These are phyloP conservation scores for Trichosanthes cucumerina DNA, from an alignment of 306 rosid species.

Conservation along the genomic window DNA sequence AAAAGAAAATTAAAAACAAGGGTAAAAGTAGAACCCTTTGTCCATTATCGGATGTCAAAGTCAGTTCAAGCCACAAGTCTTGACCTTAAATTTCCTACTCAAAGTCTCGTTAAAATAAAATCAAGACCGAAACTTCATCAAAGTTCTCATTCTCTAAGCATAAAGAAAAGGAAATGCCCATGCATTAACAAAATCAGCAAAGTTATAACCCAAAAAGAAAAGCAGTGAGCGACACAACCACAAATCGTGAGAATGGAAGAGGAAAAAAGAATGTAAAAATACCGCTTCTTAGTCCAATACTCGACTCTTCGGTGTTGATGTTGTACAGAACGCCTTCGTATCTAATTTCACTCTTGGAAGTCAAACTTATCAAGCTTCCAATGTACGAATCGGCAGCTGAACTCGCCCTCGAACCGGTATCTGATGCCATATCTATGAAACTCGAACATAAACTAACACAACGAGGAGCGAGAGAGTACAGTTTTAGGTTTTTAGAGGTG, in stretches of 20 bases:
- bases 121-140: background rate
- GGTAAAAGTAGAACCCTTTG: background rate
- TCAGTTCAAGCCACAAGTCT: background rate
- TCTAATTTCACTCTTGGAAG: slow-evolving; percentile 81
- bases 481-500: slow-evolving; percentile 16
- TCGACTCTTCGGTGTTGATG: slow-evolving; percentile 76
- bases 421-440: slow-evolving; percentile 44
- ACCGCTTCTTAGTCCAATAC: slow-evolving; percentile 73
- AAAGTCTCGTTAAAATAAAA: background rate
- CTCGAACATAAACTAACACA: slow-evolving; percentile 6
- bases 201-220: background rate
- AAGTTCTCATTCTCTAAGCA: background rate
- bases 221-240: background rate
- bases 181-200: background rate
- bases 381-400: slow-evolving; percentile 81
- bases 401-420: slow-evolving; percentile 40
- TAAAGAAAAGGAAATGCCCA: background rate
- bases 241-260: background rate
- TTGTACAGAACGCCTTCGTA: slow-evolving; percentile 70
- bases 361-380: slow-evolving; percentile 76
- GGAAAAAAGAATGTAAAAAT: background rate
- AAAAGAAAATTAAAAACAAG: background rate
- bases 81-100: background rate
- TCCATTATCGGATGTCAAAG: background rate
- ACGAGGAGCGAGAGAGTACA: slow-evolving; percentile 22